Evolutionary conservation across 2,329 filamentous ascomycete genomes (phyloP).

Genomic region (Colletotrichum sp.): DNA sequence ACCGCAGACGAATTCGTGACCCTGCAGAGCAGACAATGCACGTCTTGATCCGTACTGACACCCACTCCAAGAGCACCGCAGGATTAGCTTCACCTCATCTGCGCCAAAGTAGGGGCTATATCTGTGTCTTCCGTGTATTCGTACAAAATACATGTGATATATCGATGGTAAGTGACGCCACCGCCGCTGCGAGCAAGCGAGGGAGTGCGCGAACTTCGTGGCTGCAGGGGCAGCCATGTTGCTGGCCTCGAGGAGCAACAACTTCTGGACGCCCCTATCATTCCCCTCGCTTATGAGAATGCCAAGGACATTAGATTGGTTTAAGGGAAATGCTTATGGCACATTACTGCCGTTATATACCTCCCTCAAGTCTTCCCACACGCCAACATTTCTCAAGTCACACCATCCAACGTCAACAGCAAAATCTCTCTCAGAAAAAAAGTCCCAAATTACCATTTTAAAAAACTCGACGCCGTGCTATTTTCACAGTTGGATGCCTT

Average conservation of each 20-base stretch:
- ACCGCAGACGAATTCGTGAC: too few species aligned
- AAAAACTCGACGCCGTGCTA: background rate
- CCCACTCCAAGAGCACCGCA: too few species aligned
- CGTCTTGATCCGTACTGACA: too few species aligned
- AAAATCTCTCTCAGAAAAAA: background rate
- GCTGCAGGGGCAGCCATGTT: background rate
- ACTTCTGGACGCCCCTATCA: accelerated
- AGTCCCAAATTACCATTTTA: constrained; percentile 7
- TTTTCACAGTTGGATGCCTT: background rate
- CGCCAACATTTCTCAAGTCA: background rate
- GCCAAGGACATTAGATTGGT: accelerated
- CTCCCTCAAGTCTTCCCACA: too few species aligned
- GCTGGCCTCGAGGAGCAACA: background rate
- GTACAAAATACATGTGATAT: accelerated
- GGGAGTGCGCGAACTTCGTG: background rate
- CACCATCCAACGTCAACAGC: background rate
- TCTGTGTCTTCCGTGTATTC: too few species aligned
- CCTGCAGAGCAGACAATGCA: too few species aligned
- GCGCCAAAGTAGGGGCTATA: too few species aligned
- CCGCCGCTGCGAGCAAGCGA: background rate
- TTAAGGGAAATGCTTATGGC: too few species aligned
- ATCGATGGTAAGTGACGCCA: accelerated
- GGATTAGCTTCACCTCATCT: background rate
- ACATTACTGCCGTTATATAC: background rate
- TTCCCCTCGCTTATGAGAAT: too few species aligned